Evolutionary conservation across 108 stramenopile genomes (phyloP).

Genomic region (Fragilaria crotonensis): DNA sequence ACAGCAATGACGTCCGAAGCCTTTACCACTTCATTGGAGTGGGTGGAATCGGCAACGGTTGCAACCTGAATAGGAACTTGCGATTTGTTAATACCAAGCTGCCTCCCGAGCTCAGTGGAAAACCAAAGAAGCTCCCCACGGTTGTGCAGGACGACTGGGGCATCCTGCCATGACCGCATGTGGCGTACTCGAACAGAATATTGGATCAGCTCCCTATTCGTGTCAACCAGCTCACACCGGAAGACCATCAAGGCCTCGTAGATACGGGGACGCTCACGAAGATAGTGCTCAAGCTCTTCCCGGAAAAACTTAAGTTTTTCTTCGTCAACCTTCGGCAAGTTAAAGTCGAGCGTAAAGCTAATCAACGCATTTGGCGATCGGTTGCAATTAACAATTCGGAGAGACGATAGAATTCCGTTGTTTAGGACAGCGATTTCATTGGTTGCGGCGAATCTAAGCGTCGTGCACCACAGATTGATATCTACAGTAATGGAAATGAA

Average conservation of each 20-base stretch:
- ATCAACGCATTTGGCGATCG: constrained; percentile 58
- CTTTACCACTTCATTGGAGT: too few species aligned
- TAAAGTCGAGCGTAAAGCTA: constrained; percentile 25
- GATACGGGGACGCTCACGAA: constrained; percentile 47
- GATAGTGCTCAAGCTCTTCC: constrained; percentile 43
- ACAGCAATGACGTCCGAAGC: too few species aligned
- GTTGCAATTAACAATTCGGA: constrained; percentile 64
- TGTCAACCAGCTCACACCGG: constrained; percentile 41
- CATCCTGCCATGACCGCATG: constrained; percentile 59
- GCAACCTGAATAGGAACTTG: constrained; percentile 16
- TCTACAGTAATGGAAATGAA: constrained; percentile 12
- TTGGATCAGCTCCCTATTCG: constrained; percentile 26
- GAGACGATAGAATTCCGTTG: constrained; percentile 46
- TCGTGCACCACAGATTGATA: constrained; percentile 61
- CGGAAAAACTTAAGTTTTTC: constrained; percentile 43
- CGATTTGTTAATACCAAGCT: constrained; percentile 36
- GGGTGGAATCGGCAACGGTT: background rate
- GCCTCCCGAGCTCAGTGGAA: constrained; percentile 28
- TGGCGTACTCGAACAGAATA: constrained; percentile 48
- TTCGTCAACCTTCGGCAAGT: constrained; percentile 36
- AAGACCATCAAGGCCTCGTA: constrained; percentile 55
- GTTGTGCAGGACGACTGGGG: constrained; percentile 29
- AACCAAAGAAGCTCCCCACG: constrained; percentile 45
- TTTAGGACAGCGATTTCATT: constrained; percentile 71
- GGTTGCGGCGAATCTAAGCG: constrained; percentile 46